A percentile compares a stretch with the other conserved stretches of the same genome.
Conservation (phyloP, 768 basidiomycete species). For the Obba rivulosa region DNA sequence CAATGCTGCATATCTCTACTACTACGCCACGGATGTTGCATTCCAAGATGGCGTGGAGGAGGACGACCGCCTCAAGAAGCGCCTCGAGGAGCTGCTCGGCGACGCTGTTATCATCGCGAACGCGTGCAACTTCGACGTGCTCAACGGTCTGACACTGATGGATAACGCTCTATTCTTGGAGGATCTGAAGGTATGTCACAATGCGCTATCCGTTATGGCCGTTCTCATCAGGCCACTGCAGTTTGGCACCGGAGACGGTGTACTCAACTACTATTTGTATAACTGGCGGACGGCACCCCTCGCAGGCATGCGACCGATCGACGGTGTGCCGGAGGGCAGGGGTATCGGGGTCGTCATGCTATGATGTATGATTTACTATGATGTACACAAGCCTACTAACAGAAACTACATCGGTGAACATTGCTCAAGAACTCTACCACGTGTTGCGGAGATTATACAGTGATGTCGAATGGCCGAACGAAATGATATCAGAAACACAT, state of each 20-base stretch:
- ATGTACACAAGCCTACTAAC: neutral
- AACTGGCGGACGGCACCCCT: conserved; percentile 88
- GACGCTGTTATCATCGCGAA: conserved; percentile 83
- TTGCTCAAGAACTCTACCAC: neutral
- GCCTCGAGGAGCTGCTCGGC: conserved; percentile 65
- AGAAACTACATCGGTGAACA: no score
- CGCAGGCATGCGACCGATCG: conserved; percentile 60
- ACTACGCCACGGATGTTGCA: conserved; percentile 83
- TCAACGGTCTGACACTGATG: conserved; percentile 93
- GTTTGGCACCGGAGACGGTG: conserved; percentile 93
- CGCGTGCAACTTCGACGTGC: conserved; percentile 87
- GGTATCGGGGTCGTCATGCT: conserved; percentile 96
- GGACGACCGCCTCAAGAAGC: conserved; percentile 57
- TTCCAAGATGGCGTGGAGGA: conserved; percentile 58
- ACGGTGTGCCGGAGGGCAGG: conserved; percentile 51
- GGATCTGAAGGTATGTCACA: conserved; percentile 69
- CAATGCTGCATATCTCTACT: conserved; percentile 93
- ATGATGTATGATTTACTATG: conserved; percentile 28
- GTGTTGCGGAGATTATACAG: neutral
- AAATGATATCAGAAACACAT: neutral
- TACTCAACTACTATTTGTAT: conserved; percentile 89
- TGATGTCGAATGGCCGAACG: neutral
- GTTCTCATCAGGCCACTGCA: conserved; percentile 25
- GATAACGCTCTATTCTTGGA: conserved; percentile 82
- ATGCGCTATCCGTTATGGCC: neutral